Conservation (phyloP, 2,329 filamentous ascomycete species). For the Fusarium nurragi region DNA sequence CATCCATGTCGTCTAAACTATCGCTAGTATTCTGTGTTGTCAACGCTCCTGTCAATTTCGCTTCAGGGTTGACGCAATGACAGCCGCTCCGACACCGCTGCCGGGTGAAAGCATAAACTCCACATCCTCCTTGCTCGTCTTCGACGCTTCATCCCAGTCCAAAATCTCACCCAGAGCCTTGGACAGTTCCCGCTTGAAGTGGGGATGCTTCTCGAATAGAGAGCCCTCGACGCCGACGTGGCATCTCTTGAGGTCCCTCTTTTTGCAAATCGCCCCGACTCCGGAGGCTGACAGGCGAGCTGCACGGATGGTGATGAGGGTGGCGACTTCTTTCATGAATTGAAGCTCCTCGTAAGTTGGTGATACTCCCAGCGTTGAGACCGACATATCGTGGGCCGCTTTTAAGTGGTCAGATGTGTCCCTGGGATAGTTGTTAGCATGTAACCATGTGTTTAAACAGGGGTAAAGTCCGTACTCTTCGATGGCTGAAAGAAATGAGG, state of each 20-base stretch:
- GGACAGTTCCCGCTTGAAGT: constrained; percentile 93
- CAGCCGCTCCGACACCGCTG: constrained; percentile 9
- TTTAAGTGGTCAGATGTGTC: constrained; percentile 94
- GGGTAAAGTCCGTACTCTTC: constrained; percentile 73
- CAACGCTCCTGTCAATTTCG: background rate
- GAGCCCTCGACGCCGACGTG: constrained; percentile 97
- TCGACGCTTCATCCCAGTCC: accelerated
- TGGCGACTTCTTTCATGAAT: constrained; percentile 85
- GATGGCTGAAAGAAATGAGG: constrained; percentile 91
- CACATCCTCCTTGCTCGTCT: background rate
- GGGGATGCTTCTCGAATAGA: constrained; percentile 98
- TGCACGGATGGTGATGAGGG: constrained; percentile 95
- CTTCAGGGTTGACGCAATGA: constrained; percentile 5
- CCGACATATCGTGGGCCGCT: constrained; percentile 85
- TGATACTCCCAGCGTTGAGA: constrained; percentile 75
- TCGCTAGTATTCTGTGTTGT: no score
- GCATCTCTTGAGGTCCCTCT: constrained; percentile 87
- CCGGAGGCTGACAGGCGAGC: constrained; percentile 93
- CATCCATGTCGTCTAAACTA: no score
- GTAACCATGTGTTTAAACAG: accelerated
- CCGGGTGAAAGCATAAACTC: constrained; percentile 5
- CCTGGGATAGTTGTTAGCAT: constrained; percentile 52
- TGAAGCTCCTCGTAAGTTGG: constrained; percentile 82
- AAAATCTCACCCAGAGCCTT: constrained; percentile 88
- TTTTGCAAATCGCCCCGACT: constrained; percentile 94